Conservation (phyloP, 2,329 filamentous ascomycete species). For the Aureobasidium vineae region DNA sequence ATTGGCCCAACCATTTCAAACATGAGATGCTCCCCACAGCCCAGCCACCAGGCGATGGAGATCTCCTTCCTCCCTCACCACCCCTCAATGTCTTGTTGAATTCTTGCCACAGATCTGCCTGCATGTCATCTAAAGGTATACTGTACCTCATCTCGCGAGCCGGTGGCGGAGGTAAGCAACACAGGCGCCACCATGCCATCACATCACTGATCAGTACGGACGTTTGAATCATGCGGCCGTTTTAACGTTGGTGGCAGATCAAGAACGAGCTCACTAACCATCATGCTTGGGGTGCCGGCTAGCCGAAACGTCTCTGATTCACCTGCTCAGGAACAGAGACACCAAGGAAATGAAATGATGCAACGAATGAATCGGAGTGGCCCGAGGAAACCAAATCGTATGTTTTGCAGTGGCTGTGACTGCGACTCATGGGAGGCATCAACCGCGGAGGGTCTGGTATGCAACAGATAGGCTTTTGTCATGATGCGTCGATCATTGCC, state of each 20-base stretch:
- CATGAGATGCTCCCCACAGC: not conserved
- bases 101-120: conserved; percentile 15
- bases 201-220: not conserved
- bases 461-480: conserved; percentile 15
- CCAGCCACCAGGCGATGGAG: conserved; percentile 17
- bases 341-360: not conserved
- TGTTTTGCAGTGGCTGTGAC: not conserved
- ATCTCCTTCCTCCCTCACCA: not conserved
- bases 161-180: conserved; percentile 15
- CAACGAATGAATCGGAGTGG: not conserved
- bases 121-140: conserved; percentile 20
- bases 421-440: not conserved
- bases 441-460: conserved; percentile 24
- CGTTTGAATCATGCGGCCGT: conserved; percentile 17
- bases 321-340: conserved; percentile 19
- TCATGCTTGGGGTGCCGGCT: conserved; percentile 13
- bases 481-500: conserved; percentile 25
- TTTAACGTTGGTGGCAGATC: conserved; percentile 7
- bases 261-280: not conserved
- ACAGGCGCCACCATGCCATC: conserved; percentile 7
- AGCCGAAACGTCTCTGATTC: conserved; percentile 17
- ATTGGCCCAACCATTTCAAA: conserved; percentile 12
- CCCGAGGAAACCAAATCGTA: conserved; percentile 1
- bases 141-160: conserved; percentile 22
- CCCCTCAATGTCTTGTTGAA: not conserved